Conservation (phyloP, 1,284 basidiomycete genomes). For the Trichosporon faecale region DNA sequence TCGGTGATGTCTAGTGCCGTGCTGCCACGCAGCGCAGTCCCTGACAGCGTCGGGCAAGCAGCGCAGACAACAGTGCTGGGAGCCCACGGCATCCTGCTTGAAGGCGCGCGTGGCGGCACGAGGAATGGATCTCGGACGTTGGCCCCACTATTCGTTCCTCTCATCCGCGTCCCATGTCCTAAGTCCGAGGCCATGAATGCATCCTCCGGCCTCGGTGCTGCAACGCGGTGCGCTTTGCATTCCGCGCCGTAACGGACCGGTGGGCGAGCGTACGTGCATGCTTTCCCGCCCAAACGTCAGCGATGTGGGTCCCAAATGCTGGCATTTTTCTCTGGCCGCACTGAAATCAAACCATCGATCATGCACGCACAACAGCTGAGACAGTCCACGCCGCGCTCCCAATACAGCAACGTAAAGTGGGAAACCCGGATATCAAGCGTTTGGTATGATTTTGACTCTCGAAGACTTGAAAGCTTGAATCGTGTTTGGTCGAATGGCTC, state of each 20-base stretch:
- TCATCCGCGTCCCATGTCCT: neutral
- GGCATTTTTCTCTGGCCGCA: neutral
- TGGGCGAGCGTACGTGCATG: neutral
- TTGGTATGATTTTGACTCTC: no score
- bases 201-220: neutral
- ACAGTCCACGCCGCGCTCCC: no score
- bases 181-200: neutral
- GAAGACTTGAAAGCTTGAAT: no score
- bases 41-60: no score
- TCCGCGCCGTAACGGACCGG: neutral
- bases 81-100: no score
- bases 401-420: no score
- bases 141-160: neutral
- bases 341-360: no score
- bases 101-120: neutral
- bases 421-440: no score
- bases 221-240: neutral
- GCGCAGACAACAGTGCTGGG: no score
- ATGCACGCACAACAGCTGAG: neutral
- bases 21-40: no score
- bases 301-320: neutral
- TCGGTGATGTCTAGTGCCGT: no score
- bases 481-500: neutral
- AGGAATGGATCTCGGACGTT: neutral
- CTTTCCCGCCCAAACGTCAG: neutral